Evolutionary conservation across 345 rosid genomes (phyloP).

Genomic region (Eucalyptus cladocalyx): DNA sequence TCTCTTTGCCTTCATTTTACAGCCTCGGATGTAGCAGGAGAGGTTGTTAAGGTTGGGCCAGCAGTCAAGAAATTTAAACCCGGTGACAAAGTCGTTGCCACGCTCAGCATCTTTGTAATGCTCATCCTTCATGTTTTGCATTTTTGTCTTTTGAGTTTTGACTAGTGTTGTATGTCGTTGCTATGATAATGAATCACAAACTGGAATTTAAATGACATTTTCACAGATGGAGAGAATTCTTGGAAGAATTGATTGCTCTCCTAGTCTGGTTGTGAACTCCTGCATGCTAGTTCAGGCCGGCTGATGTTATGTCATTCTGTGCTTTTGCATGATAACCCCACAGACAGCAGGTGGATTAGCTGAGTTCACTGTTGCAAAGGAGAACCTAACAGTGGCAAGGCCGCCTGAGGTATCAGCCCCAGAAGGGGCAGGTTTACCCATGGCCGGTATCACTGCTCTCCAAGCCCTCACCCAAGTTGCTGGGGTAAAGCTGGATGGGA

Average conservation of each 20-base stretch:
- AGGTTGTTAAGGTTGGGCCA: constrained; percentile 15
- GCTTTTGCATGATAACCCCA: not conserved
- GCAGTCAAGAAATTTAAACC: constrained; percentile 9
- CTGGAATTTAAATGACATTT: not conserved
- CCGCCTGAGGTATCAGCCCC: constrained; percentile 59
- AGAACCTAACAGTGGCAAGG: constrained; percentile 36
- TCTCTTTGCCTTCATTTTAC: not conserved
- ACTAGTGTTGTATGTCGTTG: not conserved
- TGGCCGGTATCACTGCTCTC: constrained; percentile 65
- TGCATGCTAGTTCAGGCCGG: not conserved
- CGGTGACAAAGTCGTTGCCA: constrained; percentile 23
- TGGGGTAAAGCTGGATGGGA: constrained; percentile 61
- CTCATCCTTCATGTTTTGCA: not conserved
- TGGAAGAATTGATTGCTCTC: not conserved
- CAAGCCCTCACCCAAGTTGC: constrained; percentile 46
- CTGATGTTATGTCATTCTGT: not conserved
- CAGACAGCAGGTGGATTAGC: constrained; percentile 49
- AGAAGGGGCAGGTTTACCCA: constrained; percentile 49
- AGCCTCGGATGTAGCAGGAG: constrained; percentile 26
- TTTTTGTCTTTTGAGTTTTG: not conserved
- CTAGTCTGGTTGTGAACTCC: not conserved
- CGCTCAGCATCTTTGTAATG: not conserved
- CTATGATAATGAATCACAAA: not conserved
- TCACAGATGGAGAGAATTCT: not conserved
- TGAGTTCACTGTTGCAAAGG: constrained; percentile 52